These are phyloP conservation scores for Zoysia pacifica DNA, from an alignment of 176 grass and related monocot species.

Conservation along the genomic window DNA sequence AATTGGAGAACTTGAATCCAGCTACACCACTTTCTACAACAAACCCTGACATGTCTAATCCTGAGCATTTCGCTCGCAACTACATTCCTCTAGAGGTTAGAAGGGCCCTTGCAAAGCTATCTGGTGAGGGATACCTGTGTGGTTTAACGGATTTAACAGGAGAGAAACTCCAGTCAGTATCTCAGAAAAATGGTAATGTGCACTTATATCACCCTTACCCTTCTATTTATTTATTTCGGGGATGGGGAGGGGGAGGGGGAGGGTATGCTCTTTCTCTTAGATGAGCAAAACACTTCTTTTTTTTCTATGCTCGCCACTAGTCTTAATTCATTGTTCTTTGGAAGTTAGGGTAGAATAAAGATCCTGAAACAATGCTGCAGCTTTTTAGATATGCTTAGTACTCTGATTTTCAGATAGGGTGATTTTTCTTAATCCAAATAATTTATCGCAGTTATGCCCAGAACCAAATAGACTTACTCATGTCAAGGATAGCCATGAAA, in stretches of 20 bases:
- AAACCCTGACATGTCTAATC: slow-evolving; percentile 37
- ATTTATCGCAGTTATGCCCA: neutral
- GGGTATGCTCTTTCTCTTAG: neutral
- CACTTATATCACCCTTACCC: neutral
- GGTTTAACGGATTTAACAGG: slow-evolving; percentile 44
- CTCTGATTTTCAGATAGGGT: slow-evolving; percentile 2
- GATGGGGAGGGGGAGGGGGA: no score
- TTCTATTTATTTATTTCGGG: neutral
- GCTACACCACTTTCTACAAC: slow-evolving; percentile 5
- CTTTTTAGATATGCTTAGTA: neutral
- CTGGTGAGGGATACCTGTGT: slow-evolving; percentile 3
- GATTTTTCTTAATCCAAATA: neutral
- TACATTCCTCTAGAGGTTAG: slow-evolving; percentile 39
- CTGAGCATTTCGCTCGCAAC: slow-evolving; percentile 29
- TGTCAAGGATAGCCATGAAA: neutral
- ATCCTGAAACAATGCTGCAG: slow-evolving; percentile 7
- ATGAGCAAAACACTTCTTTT: neutral
- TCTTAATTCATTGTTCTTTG: neutral
- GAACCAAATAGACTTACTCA: neutral
- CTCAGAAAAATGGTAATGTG: slow-evolving; percentile 36
- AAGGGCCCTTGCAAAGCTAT: slow-evolving; percentile 34
- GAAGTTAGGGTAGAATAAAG: slow-evolving; percentile 9
- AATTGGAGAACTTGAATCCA: slow-evolving; percentile 14
- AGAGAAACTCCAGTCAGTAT: neutral
- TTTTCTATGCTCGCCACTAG: slow-evolving; percentile 6